Base-by-base conservation (phyloP, 371 early-diverging fungal genomes). In the Apophysomyces ossiformis region DNA sequence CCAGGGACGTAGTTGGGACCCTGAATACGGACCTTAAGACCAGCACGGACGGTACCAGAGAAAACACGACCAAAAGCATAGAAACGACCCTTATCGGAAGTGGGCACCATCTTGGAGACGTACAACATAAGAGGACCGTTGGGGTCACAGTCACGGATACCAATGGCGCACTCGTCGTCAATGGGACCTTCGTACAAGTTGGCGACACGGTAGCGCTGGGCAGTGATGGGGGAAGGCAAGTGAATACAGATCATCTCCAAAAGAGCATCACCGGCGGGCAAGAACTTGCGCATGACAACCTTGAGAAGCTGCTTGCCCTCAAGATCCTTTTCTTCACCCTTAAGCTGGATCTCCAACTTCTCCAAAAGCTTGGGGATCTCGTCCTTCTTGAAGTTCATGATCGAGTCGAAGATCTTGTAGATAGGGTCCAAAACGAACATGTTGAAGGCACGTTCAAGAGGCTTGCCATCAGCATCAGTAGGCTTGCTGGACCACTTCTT, bases 61-160 rank as follows among this genome's bases (percentile, higher is more conserved):
- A 99, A 99, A 78, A 99, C 99, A 90, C 99, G 95, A 75, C 99
- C 99, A 81, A 99, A 98, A 63, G 99, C 99, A 82, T 96, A 98
- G 95, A 99, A 99, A 75, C 99, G 94, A 72, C 99, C 98, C 88
- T 97, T 95, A 81, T 96, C 97, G 73, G 95, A 94, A 63, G 98
- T 98, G 57, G 99, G 99, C 67, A 99, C 97, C 99, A 99, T 99
- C 93, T 99, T 99, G 82, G 99, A 95, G 72, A 99, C 91, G 90
- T 99, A 99, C 86, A 99, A 87, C 95, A 98, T 96, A 60, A 99
- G 93, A 37, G 99, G 99, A 69, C 88, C 99, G 38, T 93, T 90
- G 74, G 95, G 92, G 79, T 97, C 93, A 77, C 95, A 95, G 74
- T 89, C 77, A 57, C 85, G 83, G 79, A 99, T 99, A 74, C 91